phyloP scores from a whole-genome alignment of 257 asterid genomes.

The Solanum stenotomum region DNA sequence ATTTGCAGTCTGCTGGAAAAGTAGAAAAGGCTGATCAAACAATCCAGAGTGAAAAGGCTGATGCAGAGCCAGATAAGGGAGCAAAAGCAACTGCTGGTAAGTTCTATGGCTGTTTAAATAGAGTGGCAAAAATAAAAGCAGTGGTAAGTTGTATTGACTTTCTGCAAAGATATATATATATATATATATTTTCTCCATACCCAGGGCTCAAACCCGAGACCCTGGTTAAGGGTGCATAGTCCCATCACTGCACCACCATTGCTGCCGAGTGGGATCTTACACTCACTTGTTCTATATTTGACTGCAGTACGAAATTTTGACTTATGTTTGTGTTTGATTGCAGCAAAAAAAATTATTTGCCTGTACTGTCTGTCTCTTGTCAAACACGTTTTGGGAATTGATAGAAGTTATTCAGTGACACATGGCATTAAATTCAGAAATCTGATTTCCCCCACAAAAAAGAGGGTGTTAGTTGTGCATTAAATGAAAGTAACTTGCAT shows the following conservation, averaged over 20 bases:
- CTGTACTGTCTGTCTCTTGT: neutral
- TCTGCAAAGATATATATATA: neutral
- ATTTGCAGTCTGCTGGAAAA: conserved; percentile 86
- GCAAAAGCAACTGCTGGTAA: conserved; percentile 40
- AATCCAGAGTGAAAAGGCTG: conserved; percentile 25
- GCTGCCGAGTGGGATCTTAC: neutral
- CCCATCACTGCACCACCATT: neutral
- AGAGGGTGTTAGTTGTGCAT: neutral
- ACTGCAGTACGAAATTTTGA: neutral
- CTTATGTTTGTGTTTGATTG: neutral
- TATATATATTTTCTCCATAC: neutral
- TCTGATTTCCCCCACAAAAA: neutral
- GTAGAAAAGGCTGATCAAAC: conserved; percentile 36
- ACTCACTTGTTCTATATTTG: neutral
- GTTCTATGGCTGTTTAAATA: neutral
- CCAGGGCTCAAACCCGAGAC: too few species aligned
- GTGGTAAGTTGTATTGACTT: neutral
- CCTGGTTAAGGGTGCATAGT: too few species aligned
- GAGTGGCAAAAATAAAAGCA: neutral
- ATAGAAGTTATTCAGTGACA: neutral
- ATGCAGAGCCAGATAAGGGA: conserved; percentile 14
- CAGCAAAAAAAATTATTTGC: neutral
- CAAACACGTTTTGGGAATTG: neutral
- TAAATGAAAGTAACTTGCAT: neutral
- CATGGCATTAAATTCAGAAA: neutral